A percentile compares a stretch with the other conserved stretches of the same genome.
phyloP scores from a whole-genome alignment of 306 rosid species.

The Corylus americana region DNA sequence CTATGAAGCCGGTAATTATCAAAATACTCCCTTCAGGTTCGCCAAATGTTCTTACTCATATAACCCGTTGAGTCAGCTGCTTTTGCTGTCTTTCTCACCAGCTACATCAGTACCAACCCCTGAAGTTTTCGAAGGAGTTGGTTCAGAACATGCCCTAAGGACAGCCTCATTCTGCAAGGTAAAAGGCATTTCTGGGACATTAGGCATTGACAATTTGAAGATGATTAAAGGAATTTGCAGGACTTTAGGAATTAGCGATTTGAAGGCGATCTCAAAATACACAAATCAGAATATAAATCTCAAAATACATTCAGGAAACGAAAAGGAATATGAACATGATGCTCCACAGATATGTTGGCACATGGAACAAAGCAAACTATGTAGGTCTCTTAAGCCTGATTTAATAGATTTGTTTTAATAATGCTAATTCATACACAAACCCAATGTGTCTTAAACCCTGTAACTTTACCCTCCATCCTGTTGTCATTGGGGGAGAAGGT shows the following conservation, averaged over 20 bases:
- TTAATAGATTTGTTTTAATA: too few relatives aligned
- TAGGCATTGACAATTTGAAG: constrained; percentile 8
- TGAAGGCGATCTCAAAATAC: background rate
- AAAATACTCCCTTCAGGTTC: constrained; percentile 17
- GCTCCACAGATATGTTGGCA: background rate
- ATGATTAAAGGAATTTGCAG: background rate
- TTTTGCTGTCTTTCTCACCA: constrained; percentile 25
- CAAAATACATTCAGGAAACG: background rate
- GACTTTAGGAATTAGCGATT: background rate
- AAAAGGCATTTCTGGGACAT: constrained; percentile 10
- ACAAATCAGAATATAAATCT: background rate
- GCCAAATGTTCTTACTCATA: constrained; percentile 30
- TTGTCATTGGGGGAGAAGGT: background rate
- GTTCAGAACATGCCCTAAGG: constrained; percentile 74
- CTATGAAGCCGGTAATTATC: constrained; percentile 7
- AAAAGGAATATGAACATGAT: background rate
- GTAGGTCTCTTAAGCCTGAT: too few relatives aligned
- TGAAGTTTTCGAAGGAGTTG: constrained; percentile 49
- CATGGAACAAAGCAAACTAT: background rate
- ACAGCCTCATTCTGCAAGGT: constrained; percentile 80
- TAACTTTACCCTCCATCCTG: background rate
- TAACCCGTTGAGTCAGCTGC: constrained; percentile 13
- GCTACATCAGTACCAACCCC: constrained; percentile 30
- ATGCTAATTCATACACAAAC: too few relatives aligned
- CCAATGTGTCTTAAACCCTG: background rate